These are phyloP conservation scores for Penicillium crystallinum DNA, from an alignment of 495 filamentous ascomycete species.

Conservation along the genomic window DNA sequence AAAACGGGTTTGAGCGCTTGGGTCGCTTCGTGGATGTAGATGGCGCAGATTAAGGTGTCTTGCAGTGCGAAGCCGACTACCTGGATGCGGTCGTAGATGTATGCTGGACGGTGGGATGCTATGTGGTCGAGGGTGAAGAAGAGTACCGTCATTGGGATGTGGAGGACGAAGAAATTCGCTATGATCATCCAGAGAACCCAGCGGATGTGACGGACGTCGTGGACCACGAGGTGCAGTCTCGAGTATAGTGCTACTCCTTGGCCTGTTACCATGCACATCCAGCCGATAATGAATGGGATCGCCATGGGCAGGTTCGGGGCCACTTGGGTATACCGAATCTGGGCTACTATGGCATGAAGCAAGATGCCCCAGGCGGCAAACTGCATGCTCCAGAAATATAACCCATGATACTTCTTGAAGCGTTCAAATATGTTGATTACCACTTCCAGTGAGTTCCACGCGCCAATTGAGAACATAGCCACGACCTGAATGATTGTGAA, in stretches of 20 bases:
- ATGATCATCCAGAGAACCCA: constrained; percentile 53
- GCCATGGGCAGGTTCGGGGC: neutral
- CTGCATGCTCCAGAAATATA: constrained; percentile 39
- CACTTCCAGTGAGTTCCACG: constrained; percentile 29
- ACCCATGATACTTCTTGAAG: constrained; percentile 29
- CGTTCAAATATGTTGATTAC: constrained; percentile 27
- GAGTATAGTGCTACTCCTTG: constrained; percentile 63
- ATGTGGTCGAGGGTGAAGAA: constrained; percentile 30
- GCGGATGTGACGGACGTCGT: constrained; percentile 22
- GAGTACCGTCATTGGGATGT: constrained; percentile 47
- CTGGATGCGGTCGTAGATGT: constrained; percentile 51
- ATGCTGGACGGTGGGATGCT: constrained; percentile 25
- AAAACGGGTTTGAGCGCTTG: constrained; percentile 16
- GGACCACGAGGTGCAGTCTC: constrained; percentile 54
- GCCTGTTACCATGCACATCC: constrained; percentile 56
- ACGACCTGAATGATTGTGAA: constrained; percentile 5
- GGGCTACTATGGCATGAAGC: constrained; percentile 18
- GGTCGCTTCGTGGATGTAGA: constrained; percentile 51
- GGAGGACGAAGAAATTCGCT: constrained; percentile 40
- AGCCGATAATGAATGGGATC: constrained; percentile 41
- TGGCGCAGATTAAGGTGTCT: constrained; percentile 49
- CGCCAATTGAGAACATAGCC: constrained; percentile 22
- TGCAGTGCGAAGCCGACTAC: constrained; percentile 51
- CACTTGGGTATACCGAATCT: neutral
- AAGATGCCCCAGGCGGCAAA: constrained; percentile 28